A percentile compares a stretch with the other conserved stretches of the same genome.
Conservation (phyloP, 371 early-diverging fungal species). For the Vairimorpha apis region DNA sequence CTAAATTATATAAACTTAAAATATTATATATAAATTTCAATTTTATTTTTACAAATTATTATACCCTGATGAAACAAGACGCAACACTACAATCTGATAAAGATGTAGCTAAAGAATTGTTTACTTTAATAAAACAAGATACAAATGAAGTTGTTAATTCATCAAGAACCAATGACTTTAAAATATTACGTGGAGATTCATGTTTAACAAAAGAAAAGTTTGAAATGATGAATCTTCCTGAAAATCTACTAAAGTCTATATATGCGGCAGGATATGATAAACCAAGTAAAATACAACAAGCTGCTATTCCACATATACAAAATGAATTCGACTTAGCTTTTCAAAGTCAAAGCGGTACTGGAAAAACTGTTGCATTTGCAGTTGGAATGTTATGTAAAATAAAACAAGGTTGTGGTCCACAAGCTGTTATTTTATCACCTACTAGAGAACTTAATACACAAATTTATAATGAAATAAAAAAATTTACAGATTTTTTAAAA, state of each 20-base stretch:
- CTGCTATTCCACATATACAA: conserved; percentile 86
- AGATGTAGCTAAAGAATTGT: conserved; percentile 47
- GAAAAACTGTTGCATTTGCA: conserved; percentile 95
- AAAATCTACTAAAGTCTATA: conserved; percentile 79
- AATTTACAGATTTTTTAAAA: conserved; percentile 76
- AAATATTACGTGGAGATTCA: conserved; percentile 21
- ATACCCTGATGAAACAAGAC: conserved; percentile 13
- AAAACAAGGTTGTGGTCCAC: conserved; percentile 55
- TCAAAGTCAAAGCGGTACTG: conserved; percentile 74
- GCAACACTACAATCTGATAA: conserved; percentile 26
- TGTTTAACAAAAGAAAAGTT: conserved; percentile 31
- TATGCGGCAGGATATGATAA: conserved; percentile 92
- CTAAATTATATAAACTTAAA: background rate
- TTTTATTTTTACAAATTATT: conserved; percentile 22
- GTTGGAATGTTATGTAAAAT: conserved; percentile 39
- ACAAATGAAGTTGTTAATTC: conserved; percentile 4
- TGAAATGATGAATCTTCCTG: conserved; percentile 39
- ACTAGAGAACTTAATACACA: conserved; percentile 90
- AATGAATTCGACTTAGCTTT: conserved; percentile 73
- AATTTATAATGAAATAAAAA: conserved; percentile 76
- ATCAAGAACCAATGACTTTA: background rate
- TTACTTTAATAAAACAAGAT: conserved; percentile 36
- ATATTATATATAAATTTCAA: background rate
- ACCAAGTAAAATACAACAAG: conserved; percentile 97
- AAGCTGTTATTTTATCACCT: conserved; percentile 87